Evolutionary conservation across 768 basidiomycete species (phyloP).

Genomic region (Trametes villosa): DNA sequence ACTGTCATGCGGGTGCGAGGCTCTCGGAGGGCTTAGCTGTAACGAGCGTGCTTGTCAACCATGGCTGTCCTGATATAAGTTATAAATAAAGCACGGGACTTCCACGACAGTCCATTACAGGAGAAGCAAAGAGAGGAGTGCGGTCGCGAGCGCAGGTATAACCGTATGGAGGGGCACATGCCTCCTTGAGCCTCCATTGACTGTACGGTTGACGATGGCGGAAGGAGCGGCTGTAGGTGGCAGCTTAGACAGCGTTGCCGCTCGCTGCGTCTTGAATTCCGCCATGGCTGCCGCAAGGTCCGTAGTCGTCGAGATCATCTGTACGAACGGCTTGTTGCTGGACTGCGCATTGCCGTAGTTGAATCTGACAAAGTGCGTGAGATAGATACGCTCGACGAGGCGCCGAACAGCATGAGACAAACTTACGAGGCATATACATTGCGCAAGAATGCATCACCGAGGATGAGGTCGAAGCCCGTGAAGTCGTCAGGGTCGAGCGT

Average conservation of each 20-base stretch:
- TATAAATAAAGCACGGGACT: too few relatives aligned
- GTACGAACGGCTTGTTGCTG: not conserved
- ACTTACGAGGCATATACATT: not conserved
- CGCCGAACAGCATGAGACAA: not conserved
- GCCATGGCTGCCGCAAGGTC: not conserved
- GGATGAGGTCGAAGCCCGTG: not conserved
- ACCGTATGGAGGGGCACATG: too few relatives aligned
- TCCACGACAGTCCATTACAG: too few relatives aligned
- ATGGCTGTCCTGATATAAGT: too few relatives aligned
- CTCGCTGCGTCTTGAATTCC: not conserved
- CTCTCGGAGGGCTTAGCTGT: too few relatives aligned
- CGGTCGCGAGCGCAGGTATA: too few relatives aligned
- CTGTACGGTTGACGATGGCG: constrained; percentile 27
- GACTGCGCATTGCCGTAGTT: not conserved
- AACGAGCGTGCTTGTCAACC: too few relatives aligned
- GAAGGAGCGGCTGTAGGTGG: constrained; percentile 55
- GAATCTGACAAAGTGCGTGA: not conserved
- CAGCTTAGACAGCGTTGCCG: constrained; percentile 56
- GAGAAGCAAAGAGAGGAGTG: too few relatives aligned
- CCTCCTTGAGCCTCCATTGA: not conserved
- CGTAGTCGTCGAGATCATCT: not conserved
- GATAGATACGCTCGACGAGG: not conserved
- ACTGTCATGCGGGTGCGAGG: too few relatives aligned
- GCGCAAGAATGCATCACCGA: not conserved
- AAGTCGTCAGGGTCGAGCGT: not conserved